Evolutionary conservation across 208 protist species (phyloP).

Genomic region (Wallacemonas rigidus): DNA sequence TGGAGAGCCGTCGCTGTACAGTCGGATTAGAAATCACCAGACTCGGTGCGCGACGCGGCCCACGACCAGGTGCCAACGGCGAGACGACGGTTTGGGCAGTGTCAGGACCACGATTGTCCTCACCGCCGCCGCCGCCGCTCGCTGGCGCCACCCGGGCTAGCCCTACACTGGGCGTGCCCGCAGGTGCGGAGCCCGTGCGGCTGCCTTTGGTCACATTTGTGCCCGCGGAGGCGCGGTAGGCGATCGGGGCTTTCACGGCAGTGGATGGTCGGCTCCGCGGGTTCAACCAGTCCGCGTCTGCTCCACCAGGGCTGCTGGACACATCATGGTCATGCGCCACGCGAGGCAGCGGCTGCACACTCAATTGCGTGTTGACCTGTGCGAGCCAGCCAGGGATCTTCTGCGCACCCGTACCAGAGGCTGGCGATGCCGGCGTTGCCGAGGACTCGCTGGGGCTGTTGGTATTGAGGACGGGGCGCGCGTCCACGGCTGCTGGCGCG

Average conservation of each 20-base stretch:
- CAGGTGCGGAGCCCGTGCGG: no score
- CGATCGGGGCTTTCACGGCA: background rate
- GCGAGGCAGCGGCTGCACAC: background rate
- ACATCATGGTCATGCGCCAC: background rate
- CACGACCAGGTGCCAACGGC: background rate
- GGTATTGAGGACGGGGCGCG: background rate
- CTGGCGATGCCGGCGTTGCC: no score
- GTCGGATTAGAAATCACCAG: no score
- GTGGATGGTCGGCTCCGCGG: slow-evolving; percentile 7
- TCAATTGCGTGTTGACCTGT: slow-evolving; percentile 13
- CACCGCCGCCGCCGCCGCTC: no score
- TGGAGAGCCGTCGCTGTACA: background rate
- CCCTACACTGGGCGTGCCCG: no score
- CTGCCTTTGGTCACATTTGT: no score
- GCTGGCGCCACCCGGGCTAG: no score
- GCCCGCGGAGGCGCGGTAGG: background rate
- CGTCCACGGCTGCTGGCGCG: background rate
- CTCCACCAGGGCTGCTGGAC: background rate
- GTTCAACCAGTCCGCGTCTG: slow-evolving; percentile 17
- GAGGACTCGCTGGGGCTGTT: background rate
- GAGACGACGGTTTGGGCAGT: background rate
- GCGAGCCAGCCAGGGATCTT: slow-evolving; percentile 7
- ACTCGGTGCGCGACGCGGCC: background rate
- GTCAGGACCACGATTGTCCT: no score
- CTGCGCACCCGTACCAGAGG: background rate